A percentile compares a stretch with the other conserved stretches of the same genome.
Conservation (phyloP, 202 grass and related monocot species). For the Schoenoplectus tabernaemontani region DNA sequence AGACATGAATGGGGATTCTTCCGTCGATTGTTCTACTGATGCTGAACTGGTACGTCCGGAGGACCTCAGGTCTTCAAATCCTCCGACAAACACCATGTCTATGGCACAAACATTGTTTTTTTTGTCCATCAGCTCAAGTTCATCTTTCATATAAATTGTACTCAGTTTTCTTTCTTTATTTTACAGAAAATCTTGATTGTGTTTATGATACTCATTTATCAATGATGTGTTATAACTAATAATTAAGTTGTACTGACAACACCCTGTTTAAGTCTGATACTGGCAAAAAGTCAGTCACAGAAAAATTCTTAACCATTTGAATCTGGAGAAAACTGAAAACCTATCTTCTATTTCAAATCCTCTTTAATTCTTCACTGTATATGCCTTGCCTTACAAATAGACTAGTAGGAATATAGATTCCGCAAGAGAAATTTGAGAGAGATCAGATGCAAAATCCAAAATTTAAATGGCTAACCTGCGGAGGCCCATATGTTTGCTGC, state of each 20-base stretch:
- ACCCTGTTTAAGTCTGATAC: background rate
- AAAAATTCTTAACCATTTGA: background rate
- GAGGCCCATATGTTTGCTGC: slow-evolving; percentile 6
- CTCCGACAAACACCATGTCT: slow-evolving; percentile 17
- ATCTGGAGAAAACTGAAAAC: no score
- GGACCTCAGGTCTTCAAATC: background rate
- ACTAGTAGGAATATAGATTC: no score
- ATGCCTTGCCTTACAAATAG: no score
- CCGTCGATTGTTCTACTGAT: background rate
- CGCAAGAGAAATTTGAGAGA: background rate
- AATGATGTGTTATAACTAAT: background rate
- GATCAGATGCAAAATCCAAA: background rate
- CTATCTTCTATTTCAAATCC: no score
- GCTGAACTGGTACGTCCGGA: background rate
- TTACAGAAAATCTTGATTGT: no score
- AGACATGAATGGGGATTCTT: background rate
- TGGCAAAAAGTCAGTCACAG: background rate
- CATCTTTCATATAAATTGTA: background rate
- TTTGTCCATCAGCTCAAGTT: background rate
- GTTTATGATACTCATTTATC: no score
- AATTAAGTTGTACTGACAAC: background rate
- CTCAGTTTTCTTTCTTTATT: no score
- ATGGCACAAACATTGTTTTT: background rate
- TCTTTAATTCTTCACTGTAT: no score
- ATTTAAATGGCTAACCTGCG: background rate